Conservation (phyloP, 2,329 filamentous ascomycete genomes). For the Zasmidium citrigriseum region DNA sequence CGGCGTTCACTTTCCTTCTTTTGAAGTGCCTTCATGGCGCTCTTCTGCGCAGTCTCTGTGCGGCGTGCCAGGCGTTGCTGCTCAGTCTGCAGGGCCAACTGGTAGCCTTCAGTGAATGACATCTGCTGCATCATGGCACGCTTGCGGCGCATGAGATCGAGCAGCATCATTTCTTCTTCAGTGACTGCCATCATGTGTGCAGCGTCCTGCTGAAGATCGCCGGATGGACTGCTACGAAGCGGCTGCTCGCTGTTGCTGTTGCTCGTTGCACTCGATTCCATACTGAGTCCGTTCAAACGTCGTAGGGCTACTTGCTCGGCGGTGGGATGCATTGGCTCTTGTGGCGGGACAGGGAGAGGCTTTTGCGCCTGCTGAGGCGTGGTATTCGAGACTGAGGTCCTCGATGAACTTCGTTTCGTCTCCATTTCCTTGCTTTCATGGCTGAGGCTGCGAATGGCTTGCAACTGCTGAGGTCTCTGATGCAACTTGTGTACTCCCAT, state of each 20-base stretch:
- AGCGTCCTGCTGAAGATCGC: constrained; percentile 12
- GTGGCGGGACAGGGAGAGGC: background rate
- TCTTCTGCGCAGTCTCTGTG: constrained; percentile 24
- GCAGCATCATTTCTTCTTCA: constrained; percentile 50
- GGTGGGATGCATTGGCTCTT: background rate
- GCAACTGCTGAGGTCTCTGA: constrained; percentile 9
- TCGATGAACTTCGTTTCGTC: constrained; percentile 10
- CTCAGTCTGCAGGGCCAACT: constrained; percentile 37
- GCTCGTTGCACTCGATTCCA: constrained; percentile 13
- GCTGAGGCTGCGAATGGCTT: constrained; percentile 4
- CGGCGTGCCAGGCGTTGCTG: constrained; percentile 28
- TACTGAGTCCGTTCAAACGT: constrained; percentile 17
- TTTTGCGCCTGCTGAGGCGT: background rate
- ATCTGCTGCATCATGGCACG: constrained; percentile 48
- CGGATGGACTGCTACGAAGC: constrained; percentile 8
- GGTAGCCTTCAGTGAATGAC: constrained; percentile 40
- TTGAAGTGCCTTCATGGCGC: constrained; percentile 25
- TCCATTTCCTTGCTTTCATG: constrained; percentile 4
- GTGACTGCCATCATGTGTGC: constrained; percentile 48
- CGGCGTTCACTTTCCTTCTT: constrained; percentile 19
- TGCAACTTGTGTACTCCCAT: constrained; percentile 19
- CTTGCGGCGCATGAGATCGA: constrained; percentile 53
- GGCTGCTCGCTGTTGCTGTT: constrained; percentile 12
- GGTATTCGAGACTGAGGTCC: background rate
- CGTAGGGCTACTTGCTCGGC: constrained; percentile 15